Evolutionary conservation across 495 filamentous ascomycete genomes (phyloP).

Genomic region (Cairneyella variabilis): DNA sequence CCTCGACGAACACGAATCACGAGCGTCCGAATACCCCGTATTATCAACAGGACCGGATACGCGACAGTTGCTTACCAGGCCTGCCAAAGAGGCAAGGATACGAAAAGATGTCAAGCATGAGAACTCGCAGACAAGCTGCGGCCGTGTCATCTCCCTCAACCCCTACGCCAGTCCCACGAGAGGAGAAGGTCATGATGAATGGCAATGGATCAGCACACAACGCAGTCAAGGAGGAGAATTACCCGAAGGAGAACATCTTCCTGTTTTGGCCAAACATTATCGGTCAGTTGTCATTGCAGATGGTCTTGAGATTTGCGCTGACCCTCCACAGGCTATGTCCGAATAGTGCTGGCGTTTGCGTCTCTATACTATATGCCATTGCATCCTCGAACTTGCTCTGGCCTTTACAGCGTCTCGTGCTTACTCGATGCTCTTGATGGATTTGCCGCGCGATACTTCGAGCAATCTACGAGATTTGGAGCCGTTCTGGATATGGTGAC

Average conservation of each 20-base stretch:
- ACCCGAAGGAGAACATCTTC: constrained; percentile 78
- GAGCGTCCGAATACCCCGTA: not conserved
- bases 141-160: constrained; percentile 21
- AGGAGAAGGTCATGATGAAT: constrained; percentile 19
- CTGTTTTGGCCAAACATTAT: constrained; percentile 94
- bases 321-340: constrained; percentile 65
- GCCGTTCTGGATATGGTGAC: constrained; percentile 98
- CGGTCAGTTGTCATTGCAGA: constrained; percentile 50
- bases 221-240: constrained; percentile 13
- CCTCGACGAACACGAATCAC: not conserved
- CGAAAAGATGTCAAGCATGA: constrained; percentile 22
- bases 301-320: not conserved
- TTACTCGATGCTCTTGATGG: constrained; percentile 93
- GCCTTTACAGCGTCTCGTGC: constrained; percentile 90
- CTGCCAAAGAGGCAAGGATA: not conserved
- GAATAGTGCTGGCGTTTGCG: constrained; percentile 83
- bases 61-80: not conserved
- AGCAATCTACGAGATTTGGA: constrained; percentile 91
- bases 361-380: constrained; percentile 98
- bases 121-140: constrained; percentile 25
- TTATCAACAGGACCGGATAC: not conserved
- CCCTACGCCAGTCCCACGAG: constrained; percentile 14
- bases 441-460: constrained; percentile 78
- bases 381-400: constrained; percentile 87
- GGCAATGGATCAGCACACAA: constrained; percentile 20